Percentiles rank a stretch among this genome's conserved stretches.
These are phyloP conservation scores for Anthostomella pinea DNA, from an alignment of 2,329 filamentous ascomycete genomes.

Conservation along the genomic window DNA sequence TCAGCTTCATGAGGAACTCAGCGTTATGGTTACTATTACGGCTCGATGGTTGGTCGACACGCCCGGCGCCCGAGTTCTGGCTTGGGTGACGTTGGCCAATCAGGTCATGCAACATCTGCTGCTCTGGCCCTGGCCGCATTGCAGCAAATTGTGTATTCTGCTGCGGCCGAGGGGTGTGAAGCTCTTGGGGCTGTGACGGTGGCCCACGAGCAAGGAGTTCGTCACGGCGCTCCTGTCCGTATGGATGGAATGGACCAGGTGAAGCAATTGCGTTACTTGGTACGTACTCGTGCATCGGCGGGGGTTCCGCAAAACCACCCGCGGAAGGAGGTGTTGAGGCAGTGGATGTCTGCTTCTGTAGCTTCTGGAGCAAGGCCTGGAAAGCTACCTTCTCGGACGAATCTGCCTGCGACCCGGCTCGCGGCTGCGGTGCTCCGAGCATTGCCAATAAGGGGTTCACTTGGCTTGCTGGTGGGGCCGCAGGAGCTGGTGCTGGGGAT, in stretches of 20 bases:
- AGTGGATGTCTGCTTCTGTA: conserved; percentile 57
- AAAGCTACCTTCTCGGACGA: conserved; percentile 82
- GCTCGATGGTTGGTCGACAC: conserved; percentile 42
- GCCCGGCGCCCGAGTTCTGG: conserved; percentile 47
- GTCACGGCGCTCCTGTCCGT: conserved; percentile 44
- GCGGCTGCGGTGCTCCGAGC: conserved; percentile 19
- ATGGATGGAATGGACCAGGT: conserved; percentile 48
- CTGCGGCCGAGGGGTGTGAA: conserved; percentile 48
- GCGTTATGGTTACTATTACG: conserved; percentile 61
- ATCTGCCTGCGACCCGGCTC: conserved; percentile 41
- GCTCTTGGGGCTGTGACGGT: conserved; percentile 47
- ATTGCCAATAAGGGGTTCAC: conserved; percentile 30
- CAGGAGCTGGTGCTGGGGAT: conserved; percentile 42
- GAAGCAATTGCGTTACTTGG: conserved; percentile 43
- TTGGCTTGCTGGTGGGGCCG: conserved; percentile 21
- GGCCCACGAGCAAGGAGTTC: conserved; percentile 41
- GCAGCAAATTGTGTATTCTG: conserved; percentile 46
- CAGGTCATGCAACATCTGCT: conserved; percentile 57
- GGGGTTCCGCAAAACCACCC: conserved; percentile 28
- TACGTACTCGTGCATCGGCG: conserved; percentile 27
- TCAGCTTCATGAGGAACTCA: conserved; percentile 83
- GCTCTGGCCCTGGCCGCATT: conserved; percentile 56
- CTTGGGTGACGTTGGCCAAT: conserved; percentile 57
- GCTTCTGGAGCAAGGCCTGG: conserved; percentile 75
- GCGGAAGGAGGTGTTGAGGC: conserved; percentile 44